Percentiles rank a stretch among this genome's conserved stretches.
Conservation (phyloP, 2,329 filamentous ascomycete genomes). For the Pezicula carpinea region DNA sequence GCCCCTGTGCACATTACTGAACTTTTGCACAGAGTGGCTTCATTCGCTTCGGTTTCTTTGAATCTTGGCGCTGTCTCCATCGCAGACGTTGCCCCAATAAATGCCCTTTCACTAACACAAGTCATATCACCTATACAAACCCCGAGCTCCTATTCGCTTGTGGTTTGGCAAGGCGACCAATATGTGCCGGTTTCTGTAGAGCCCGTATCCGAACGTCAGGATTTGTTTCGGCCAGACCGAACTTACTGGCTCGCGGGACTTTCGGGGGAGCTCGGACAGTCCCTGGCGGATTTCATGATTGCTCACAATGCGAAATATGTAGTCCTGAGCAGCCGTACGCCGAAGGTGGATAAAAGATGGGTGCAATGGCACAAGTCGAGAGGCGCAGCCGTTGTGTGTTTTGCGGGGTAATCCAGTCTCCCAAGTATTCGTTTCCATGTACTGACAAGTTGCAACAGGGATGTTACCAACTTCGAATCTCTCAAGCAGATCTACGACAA, state of each 20-base stretch:
- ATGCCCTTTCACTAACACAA: too few relatives aligned
- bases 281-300: conserved; percentile 35
- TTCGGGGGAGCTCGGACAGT: conserved; percentile 25
- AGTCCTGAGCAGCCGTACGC: conserved; percentile 34
- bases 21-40: too few relatives aligned
- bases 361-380: conserved; percentile 12
- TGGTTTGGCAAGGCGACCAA: background rate
- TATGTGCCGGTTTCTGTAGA: background rate
- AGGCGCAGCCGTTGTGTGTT: conserved; percentile 4
- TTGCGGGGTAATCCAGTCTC: conserved; percentile 4
- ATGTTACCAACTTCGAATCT: background rate
- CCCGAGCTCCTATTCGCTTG: background rate
- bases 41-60: too few relatives aligned
- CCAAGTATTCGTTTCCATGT: background rate
- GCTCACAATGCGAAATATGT: conserved; percentile 30
- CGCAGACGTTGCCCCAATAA: too few relatives aligned
- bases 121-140: too few relatives aligned
- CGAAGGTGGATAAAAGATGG: conserved; percentile 28
- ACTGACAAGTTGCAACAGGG: background rate
- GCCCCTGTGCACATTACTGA: too few relatives aligned
- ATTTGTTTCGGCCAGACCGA: conserved; percentile 8
- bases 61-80: too few relatives aligned
- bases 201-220: background rate
- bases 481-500: conserved; percentile 13
- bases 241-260: conserved; percentile 28